Conservation (phyloP, 1,284 basidiomycete species). For the Hemileia vastatrix region DNA sequence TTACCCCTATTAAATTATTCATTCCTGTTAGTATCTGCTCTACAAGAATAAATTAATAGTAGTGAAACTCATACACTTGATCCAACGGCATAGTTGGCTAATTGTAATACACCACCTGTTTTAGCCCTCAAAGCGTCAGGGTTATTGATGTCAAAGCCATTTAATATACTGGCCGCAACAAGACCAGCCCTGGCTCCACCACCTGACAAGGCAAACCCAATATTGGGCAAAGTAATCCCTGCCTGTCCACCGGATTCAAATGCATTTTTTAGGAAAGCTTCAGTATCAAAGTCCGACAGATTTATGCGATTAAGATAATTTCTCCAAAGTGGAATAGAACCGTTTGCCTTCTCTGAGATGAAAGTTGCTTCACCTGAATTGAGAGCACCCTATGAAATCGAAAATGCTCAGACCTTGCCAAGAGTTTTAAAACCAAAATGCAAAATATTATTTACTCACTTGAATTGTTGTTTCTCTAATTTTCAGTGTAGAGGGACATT, state of each 20-base stretch:
- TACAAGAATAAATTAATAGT: background rate
- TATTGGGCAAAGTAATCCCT: slow-evolving; percentile 11
- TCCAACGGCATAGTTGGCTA: slow-evolving; percentile 20
- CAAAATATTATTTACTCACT: background rate
- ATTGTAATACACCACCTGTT: slow-evolving; percentile 19
- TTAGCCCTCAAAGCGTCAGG: slow-evolving; percentile 9
- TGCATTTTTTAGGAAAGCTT: slow-evolving; percentile 14
- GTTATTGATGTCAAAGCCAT: slow-evolving; percentile 20
- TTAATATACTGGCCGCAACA: slow-evolving; percentile 17
- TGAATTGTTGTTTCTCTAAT: slow-evolving; percentile 17
- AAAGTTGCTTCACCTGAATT: slow-evolving; percentile 15
- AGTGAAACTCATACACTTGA: slow-evolving; percentile 5
- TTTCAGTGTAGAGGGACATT: slow-evolving; percentile 14
- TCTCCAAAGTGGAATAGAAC: slow-evolving; percentile 22
- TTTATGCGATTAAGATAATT: slow-evolving; percentile 13
- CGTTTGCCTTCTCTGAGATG: slow-evolving; percentile 7
- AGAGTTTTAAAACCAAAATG: background rate
- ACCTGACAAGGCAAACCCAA: slow-evolving; percentile 21
- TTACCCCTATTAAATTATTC: background rate
- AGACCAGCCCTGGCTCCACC: slow-evolving; percentile 22
- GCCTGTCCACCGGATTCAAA: background rate
- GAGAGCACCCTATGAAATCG: slow-evolving; percentile 8
- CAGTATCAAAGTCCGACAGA: slow-evolving; percentile 12
- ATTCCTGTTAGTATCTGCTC: background rate
- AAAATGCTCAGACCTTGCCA: no score